phyloP scores from a whole-genome alignment of 129 eudicot species.

The Flaveria sonorensis region DNA sequence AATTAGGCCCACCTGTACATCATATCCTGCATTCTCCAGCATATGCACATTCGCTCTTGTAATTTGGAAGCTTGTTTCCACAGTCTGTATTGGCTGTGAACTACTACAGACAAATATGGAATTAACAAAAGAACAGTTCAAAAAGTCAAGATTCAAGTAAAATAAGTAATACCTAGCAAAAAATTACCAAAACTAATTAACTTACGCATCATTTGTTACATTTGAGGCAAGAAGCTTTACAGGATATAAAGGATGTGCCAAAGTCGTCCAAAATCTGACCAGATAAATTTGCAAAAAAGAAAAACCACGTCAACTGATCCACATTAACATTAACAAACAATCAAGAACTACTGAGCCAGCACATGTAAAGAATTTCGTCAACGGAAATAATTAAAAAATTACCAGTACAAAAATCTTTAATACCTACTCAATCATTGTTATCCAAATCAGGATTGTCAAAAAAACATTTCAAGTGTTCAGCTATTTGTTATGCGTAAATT shows the following conservation, averaged over 20 bases:
- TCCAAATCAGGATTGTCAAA: neutral
- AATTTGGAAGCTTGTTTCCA: constrained; percentile 52
- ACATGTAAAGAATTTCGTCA: neutral
- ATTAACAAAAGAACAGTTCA: neutral
- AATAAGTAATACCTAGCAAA: constrained; percentile 2
- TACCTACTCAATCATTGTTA: neutral
- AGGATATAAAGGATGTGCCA: constrained; percentile 53
- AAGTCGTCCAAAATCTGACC: constrained; percentile 48
- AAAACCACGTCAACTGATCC: constrained; percentile 21
- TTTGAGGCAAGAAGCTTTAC: constrained; percentile 37
- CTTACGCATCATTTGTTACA: constrained; percentile 44
- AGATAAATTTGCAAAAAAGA: constrained; percentile 14
- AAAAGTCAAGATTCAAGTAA: neutral
- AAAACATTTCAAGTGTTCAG: neutral
- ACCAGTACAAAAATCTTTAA: neutral
- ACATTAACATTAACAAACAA: constrained; percentile 22
- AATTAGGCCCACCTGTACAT: constrained; percentile 54
- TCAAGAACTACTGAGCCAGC: neutral
- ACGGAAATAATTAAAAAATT: neutral
- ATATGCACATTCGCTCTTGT: constrained; percentile 48
- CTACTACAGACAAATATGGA: constrained; percentile 39
- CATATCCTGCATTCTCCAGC: constrained; percentile 48
- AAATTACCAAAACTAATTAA: constrained; percentile 14
- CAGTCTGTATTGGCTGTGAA: constrained; percentile 38
- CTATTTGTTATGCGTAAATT: neutral